These are phyloP conservation scores for Phalaenopsis aphrodite DNA, from an alignment of 106 monocot genomes.

Conservation along the genomic window DNA sequence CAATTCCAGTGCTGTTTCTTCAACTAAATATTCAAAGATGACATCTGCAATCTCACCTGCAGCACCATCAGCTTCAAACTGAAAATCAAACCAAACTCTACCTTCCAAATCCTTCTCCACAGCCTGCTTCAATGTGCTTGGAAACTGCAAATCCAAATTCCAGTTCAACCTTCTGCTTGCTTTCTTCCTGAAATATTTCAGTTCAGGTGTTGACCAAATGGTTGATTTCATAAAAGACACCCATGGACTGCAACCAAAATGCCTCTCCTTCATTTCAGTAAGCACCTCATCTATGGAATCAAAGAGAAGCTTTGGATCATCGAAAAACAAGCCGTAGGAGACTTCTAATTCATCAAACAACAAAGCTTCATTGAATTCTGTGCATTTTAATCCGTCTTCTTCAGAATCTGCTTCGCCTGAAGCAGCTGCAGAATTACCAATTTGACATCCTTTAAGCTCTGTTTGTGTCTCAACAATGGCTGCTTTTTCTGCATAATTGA, in stretches of 20 bases:
- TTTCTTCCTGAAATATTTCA: slow-evolving; percentile 31
- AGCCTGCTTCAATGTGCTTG: slow-evolving; percentile 43
- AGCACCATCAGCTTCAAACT: slow-evolving; percentile 24
- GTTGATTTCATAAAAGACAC: slow-evolving; percentile 24
- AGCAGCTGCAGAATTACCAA: slow-evolving; percentile 13
- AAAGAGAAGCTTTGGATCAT: slow-evolving; percentile 66
- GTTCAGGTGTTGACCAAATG: slow-evolving; percentile 20
- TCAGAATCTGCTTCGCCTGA: slow-evolving; percentile 18
- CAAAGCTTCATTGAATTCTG: slow-evolving; percentile 35
- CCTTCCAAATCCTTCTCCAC: slow-evolving; percentile 46
- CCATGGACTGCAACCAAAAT: slow-evolving; percentile 39
- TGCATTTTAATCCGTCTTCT: slow-evolving; percentile 10
- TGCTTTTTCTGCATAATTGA: neutral
- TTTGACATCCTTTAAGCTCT: neutral
- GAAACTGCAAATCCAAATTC: slow-evolving; percentile 23
- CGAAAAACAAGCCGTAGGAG: slow-evolving; percentile 28
- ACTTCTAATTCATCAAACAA: slow-evolving; percentile 72
- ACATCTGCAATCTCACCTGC: slow-evolving; percentile 27
- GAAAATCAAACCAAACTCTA: slow-evolving; percentile 51
- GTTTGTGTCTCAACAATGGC: neutral
- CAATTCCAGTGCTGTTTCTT: slow-evolving; percentile 61
- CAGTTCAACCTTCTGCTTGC: slow-evolving; percentile 34
- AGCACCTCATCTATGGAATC: slow-evolving; percentile 74
- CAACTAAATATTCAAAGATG: slow-evolving; percentile 52
- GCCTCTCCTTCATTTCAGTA: slow-evolving; percentile 35